Percentiles rank a stretch among this genome's conserved stretches.
Evolutionary conservation across 805 yeast species (phyloP).

Genomic region (Kazachstania bromeliacearum): DNA sequence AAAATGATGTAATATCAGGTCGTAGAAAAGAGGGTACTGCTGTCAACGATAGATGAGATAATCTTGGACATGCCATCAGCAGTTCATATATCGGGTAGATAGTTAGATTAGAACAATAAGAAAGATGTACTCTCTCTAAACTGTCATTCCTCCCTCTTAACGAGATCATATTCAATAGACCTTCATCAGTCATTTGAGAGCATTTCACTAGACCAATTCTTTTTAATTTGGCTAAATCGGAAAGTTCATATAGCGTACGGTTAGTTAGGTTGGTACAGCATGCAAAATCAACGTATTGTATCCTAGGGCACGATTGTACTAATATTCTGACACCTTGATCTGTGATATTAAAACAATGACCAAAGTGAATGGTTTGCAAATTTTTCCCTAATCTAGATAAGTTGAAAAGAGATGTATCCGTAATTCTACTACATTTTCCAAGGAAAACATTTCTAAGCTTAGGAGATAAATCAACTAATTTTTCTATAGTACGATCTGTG

Average conservation of each 20-base stretch:
- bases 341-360: constrained; percentile 86
- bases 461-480: constrained; percentile 69
- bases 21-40: constrained; percentile 87
- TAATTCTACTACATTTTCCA: constrained; percentile 79
- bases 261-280: constrained; percentile 88
- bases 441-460: constrained; percentile 77
- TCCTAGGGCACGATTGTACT: constrained; percentile 68
- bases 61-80: constrained; percentile 69
- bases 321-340: constrained; percentile 75
- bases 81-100: constrained; percentile 68
- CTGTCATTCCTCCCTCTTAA: constrained; percentile 68
- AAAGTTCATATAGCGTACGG: constrained; percentile 64
- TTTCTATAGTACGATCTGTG: constrained; percentile 69
- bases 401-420: constrained; percentile 69
- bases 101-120: constrained; percentile 78
- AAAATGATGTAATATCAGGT: constrained; percentile 72
- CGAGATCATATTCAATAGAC: constrained; percentile 58
- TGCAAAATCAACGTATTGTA: constrained; percentile 89
- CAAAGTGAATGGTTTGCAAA: constrained; percentile 83
- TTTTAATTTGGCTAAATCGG: constrained; percentile 68
- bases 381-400: constrained; percentile 67
- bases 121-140: constrained; percentile 84
- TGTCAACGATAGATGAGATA: constrained; percentile 85
- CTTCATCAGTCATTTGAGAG: constrained; percentile 75
- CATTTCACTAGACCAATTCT: constrained; percentile 94